Evolutionary conservation across 1,284 basidiomycete genomes (phyloP).

Genomic region (Ustilago bromivora): DNA sequence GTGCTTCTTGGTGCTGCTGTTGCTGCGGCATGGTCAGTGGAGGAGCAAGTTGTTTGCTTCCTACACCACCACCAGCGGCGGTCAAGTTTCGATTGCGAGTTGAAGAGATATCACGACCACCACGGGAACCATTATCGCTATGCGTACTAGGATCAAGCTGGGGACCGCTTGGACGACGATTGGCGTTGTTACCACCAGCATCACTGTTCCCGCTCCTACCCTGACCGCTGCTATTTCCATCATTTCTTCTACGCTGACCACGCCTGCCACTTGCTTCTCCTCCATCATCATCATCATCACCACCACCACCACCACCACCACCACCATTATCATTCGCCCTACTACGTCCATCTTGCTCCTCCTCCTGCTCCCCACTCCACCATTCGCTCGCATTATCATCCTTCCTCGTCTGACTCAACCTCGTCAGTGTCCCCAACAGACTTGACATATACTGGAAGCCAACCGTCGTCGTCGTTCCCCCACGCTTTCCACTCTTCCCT

Average conservation of each 20-base stretch:
- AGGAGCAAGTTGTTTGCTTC: not conserved
- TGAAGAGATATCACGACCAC: not conserved
- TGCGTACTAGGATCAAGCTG: not conserved
- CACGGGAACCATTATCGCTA: not conserved
- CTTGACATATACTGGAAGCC: conserved; percentile 46
- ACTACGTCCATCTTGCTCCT: conserved; percentile 2
- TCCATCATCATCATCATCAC: not conserved
- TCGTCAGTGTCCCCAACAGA: conserved; percentile 35
- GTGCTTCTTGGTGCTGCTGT: not conserved
- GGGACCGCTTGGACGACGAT: not conserved
- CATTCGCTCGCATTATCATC: conserved; percentile 20
- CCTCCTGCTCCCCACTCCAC: conserved; percentile 14
- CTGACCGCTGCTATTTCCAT: not conserved
- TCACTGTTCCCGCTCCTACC: not conserved
- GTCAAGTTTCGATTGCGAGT: not conserved
- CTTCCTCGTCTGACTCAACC: conserved; percentile 34
- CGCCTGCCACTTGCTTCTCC: not conserved
- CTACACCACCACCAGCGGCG: not conserved
- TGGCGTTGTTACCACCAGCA: not conserved
- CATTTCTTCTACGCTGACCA: not conserved
- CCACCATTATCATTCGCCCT: not conserved
- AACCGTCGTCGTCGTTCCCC: not conserved
- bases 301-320: conserved; percentile 6
- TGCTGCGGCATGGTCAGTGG: conserved; percentile 1
- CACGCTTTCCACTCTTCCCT: not conserved